phyloP scores from a whole-genome alignment of 1,139 yeast genomes.

The Sugiyamaella xylanicola region DNA sequence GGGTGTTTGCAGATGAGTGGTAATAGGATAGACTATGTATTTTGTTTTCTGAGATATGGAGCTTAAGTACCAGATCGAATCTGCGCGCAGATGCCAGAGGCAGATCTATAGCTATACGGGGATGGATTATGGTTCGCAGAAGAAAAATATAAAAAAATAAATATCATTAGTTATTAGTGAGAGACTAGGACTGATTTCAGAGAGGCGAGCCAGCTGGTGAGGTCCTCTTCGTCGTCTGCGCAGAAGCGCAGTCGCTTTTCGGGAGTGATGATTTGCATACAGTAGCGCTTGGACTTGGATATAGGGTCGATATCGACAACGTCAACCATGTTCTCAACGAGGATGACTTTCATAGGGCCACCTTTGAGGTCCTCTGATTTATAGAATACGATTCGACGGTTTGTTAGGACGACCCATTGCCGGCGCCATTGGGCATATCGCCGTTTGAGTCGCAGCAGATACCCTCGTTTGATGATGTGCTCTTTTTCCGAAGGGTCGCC shows the following conservation, averaged over 20 bases:
- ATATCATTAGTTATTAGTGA: not conserved
- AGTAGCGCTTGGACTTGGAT: slow-evolving; percentile 49
- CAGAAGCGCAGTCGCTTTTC: slow-evolving; percentile 51
- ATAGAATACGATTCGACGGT: slow-evolving; percentile 47
- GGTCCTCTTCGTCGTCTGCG: slow-evolving; percentile 51
- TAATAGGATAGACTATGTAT: no score
- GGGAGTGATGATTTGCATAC: slow-evolving; percentile 54
- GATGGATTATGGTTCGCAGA: not conserved
- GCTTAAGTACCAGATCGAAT: no score
- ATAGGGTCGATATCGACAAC: slow-evolving; percentile 57
- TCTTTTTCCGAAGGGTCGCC: slow-evolving; percentile 35
- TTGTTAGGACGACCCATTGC: slow-evolving; percentile 50
- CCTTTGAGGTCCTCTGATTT: slow-evolving; percentile 39
- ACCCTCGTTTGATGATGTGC: slow-evolving; percentile 49
- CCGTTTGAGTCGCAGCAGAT: slow-evolving; percentile 47
- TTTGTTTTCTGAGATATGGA: no score
- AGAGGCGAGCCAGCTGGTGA: slow-evolving; percentile 55
- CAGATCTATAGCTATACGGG: no score
- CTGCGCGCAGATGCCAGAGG: no score
- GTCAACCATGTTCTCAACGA: slow-evolving; percentile 49
- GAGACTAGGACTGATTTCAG: slow-evolving; percentile 38
- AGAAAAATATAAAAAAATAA: slow-evolving; percentile 3
- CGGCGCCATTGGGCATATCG: slow-evolving; percentile 54
- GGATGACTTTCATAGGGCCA: slow-evolving; percentile 42
- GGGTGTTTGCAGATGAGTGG: not conserved